Evolutionary conservation across 768 basidiomycete genomes (phyloP), one percentile per base, ranked within the genome.

Genomic region (Agaricus blazei): DNA sequence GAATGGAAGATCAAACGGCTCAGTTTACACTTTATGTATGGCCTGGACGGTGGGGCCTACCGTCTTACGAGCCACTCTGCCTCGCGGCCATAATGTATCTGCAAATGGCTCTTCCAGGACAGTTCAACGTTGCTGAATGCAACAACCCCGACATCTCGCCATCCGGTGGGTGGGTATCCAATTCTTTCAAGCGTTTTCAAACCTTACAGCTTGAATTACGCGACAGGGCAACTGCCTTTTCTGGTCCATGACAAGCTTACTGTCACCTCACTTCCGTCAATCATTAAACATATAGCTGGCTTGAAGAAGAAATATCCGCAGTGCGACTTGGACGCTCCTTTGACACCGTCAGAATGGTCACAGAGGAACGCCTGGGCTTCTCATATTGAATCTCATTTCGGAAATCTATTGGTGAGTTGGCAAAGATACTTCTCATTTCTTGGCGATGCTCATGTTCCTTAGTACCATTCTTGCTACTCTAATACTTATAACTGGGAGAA

Each of bases 131-230:
- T 27, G 70, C 73, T 36, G 80, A 84, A 68, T 86, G 81, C 63
- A 75, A 78, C 3, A 82, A 87, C 66, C 84, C 87, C 8, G 88
- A 90, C 70, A 58, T 76, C 23, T 89, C 90, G 47, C 88, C 90
- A 12, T 83, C 75, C 62, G 90, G 90, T 85, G 66, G 70, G 81
- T 75, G 58, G 61, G 66, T 69, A 46, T 50, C 41, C 34, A 36
- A 31, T 31, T 27, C 6, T 23, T 48, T 36, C 1, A 9, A 14
- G 37, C 19, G 19, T 38, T 19, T 28, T 37, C 19, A 29, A 29
- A 29, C 38, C 42, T 52, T 51, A 58, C 52, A 15, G 56, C 43
- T 58, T 37, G 59, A 45, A 60, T 46, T 9, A 41, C 43, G 55
- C 49, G 11, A 34, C 34, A 91, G 89, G 90, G 14, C 83, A 83